Evolutionary conservation across 495 filamentous ascomycete genomes (phyloP), one percentile per base, ranked within the genome.

Genomic region (Emericellopsis terricola): DNA sequence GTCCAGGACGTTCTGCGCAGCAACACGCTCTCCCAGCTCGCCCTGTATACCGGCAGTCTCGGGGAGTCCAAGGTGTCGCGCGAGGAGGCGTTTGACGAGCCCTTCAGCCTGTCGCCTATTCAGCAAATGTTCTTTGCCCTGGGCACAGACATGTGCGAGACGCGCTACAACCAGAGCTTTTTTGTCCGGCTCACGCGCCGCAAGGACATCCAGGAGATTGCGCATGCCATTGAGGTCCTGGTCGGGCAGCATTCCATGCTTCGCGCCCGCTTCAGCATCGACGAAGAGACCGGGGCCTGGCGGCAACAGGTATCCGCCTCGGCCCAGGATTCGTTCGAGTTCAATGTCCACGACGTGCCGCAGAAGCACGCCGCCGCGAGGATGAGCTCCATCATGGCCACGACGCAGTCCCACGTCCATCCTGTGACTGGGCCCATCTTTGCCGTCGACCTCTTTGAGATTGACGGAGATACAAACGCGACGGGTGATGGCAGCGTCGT

Each of bases 111-210:
- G 7, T 73, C 77, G 0, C 78, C 78, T 0, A 80, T 84, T 50
- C 78, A 84, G 45, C 59, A 65, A 15, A 51, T 82, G 11, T 81
- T 78, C 47, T 82, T 80, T n/a, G n/a, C n/a, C 39, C 60, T 72
- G 23, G 6, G 11, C 23, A 11, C 23, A 26, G 6, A 6, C 6
- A 26, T 73, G 13, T 64, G 62, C 0, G 60, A 69, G 39, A 73
- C 71, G 11, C 71, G 79, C 35, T 84, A 78, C 47, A 82, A 82
- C 44, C 76, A 78, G 43, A 78, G 77, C 34, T 60, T 81, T 27
- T 46, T 79, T 0, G 57, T 79, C 3, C 64, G 69, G 3, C 37
- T 82, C n/a, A n/a, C 3, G 61, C 64, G 7, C n/a, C 72, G 60
- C 31, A 59, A 57, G 38, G 45, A 42, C 3, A 49, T 72, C 20